Percentiles rank a stretch among this genome's conserved stretches.
These are phyloP conservation scores for Moelleriella libera DNA, from an alignment of 2,329 filamentous ascomycete genomes.

Conservation along the genomic window DNA sequence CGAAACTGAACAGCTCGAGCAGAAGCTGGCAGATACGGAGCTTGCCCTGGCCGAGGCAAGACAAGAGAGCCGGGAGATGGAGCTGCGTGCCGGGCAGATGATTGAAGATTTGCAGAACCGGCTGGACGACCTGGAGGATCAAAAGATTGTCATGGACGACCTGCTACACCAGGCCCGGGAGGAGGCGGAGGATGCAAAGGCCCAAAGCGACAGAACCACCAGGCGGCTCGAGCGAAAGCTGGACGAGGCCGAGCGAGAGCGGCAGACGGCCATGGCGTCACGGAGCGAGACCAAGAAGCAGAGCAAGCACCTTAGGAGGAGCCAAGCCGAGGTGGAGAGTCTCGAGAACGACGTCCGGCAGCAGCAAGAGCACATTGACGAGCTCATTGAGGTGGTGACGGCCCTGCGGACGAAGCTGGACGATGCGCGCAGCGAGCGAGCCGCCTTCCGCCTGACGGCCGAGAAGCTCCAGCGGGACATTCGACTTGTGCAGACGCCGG, in stretches of 20 bases:
- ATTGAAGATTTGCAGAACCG: slow-evolving; percentile 36
- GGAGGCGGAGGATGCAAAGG: slow-evolving; percentile 31
- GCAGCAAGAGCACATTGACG: slow-evolving; percentile 50
- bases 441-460: slow-evolving; percentile 36
- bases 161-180: slow-evolving; percentile 41
- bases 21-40: slow-evolving; percentile 45
- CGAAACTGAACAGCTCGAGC: slow-evolving; percentile 44
- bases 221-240: slow-evolving; percentile 32
- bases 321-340: slow-evolving; percentile 49
- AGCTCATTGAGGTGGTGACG: slow-evolving; percentile 39
- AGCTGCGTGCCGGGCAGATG: slow-evolving; percentile 26
- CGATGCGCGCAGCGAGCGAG: slow-evolving; percentile 51
- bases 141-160: slow-evolving; percentile 42
- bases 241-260: slow-evolving; percentile 35
- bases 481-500: slow-evolving; percentile 22
- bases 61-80: slow-evolving; percentile 33
- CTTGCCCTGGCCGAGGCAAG: slow-evolving; percentile 38
- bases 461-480: slow-evolving; percentile 41
- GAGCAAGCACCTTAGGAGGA: slow-evolving; percentile 45
- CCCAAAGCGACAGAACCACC: slow-evolving; percentile 27
- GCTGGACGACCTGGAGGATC: slow-evolving; percentile 43
- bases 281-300: slow-evolving; percentile 33
- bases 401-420: slow-evolving; percentile 54
- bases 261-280: slow-evolving; percentile 17
- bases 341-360: slow-evolving; percentile 60